Percentiles rank a stretch among this genome's conserved stretches.
phyloP scores from a whole-genome alignment of 192 early-diverging fungal species.

The Mortierella hygrophila region DNA sequence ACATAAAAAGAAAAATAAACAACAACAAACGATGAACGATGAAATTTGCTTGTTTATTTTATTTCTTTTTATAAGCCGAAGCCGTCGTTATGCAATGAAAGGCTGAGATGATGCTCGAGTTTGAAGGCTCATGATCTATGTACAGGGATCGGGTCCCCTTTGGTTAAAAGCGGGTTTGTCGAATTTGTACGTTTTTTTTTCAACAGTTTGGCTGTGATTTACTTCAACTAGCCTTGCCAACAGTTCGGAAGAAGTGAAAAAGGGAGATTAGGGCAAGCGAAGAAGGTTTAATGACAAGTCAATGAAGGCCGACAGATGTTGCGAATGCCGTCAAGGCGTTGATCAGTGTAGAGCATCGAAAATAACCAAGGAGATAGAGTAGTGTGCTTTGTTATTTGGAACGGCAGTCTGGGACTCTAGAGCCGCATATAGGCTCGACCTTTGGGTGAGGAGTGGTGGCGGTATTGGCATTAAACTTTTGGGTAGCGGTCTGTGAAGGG shows the following conservation, averaged over 20 bases:
- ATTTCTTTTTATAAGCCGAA: neutral
- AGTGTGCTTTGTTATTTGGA: no score
- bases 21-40: neutral
- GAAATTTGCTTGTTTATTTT: conserved; percentile 1
- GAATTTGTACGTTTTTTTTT: neutral
- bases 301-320: no score
- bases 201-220: neutral
- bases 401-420: neutral
- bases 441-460: neutral
- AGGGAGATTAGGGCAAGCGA: no score
- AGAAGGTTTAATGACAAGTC: no score
- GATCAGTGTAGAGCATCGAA: neutral
- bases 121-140: neutral
- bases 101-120: no score
- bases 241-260: no score
- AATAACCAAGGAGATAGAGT: no score
- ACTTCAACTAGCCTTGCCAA: no score
- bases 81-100: no score
- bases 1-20: neutral
- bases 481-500: neutral
- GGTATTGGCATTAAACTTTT: neutral
- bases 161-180: neutral
- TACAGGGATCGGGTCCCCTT: neutral
- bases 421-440: neutral
- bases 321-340: neutral